A percentile compares a stretch with the other conserved stretches of the same genome.
phyloP scores from a whole-genome alignment of 108 stramenopile genomes.

The Fistulifera solaris region DNA sequence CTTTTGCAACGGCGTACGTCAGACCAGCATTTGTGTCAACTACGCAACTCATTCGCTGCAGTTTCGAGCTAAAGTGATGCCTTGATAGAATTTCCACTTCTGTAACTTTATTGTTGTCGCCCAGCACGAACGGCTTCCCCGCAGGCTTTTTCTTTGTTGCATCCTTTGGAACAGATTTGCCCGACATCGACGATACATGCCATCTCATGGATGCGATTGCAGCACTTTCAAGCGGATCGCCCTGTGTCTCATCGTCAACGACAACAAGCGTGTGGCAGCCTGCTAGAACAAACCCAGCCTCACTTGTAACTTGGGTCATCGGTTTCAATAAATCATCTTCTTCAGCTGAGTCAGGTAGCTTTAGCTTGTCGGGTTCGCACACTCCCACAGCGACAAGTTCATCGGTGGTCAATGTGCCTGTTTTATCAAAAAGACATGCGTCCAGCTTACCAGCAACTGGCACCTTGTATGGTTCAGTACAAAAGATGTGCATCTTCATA shows the following conservation, averaged over 20 bases:
- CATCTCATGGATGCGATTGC: conserved; percentile 79
- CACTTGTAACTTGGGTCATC: conserved; percentile 63
- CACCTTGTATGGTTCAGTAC: conserved; percentile 93
- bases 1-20: conserved; percentile 84
- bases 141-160: conserved; percentile 46
- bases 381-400: conserved; percentile 95
- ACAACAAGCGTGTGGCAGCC: conserved; percentile 87
- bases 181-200: conserved; percentile 43
- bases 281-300: conserved; percentile 72
- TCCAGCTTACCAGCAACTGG: conserved; percentile 94
- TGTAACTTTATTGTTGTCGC: conserved; percentile 15
- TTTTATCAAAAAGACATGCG: conserved; percentile 96
- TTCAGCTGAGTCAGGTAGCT: conserved; percentile 18
- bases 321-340: conserved; percentile 52
- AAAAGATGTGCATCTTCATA: conserved; percentile 95
- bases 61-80: conserved; percentile 95
- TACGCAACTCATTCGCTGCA: conserved; percentile 98
- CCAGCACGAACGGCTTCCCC: conserved; percentile 33
- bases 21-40: conserved; percentile 37
- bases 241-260: conserved; percentile 80
- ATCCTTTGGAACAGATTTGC: conserved; percentile 35
- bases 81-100: conserved; percentile 74
- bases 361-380: conserved; percentile 28
- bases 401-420: conserved; percentile 95
- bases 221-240: conserved; percentile 86